Base-by-base conservation (phyloP, 306 rosid genomes). In the Dicorynia guianensis region DNA sequence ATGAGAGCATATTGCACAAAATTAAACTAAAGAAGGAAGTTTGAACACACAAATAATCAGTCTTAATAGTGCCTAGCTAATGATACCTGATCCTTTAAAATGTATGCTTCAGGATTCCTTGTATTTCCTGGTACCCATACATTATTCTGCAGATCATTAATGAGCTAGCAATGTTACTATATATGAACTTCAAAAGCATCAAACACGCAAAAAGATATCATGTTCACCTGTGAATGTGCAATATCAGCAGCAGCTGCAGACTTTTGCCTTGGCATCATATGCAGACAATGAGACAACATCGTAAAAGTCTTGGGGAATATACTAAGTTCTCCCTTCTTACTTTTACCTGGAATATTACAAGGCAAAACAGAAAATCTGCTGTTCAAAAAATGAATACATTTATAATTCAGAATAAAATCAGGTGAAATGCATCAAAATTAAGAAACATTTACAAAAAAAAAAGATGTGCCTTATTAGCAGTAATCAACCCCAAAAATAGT, bases 231-330 rank as follows among this genome's bases (percentile, higher is more conserved):
- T 83, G 77, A 48, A 81, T 72, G 87, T 66, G 86, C 79, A 85
- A 69, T 80, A 50, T 83, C 96, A 68, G 89, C 86, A 39, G 77
- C 89, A 52, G 87, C 81, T 1, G 74, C 91, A 58, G 89, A 74
- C 72, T 88, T 90, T 82, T 87, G 96, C 70, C 90, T 90, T 30
- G 98, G 96, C 93, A 93, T 70, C 98, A 90, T 93, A 78, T 90
- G 96, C 50, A 93, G 82, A 80, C 96, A 89, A 82, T 90, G 93
- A 53, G 96, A 90, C 67, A 93, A 84, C 67, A 84, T 85, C 33
- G 81, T 62, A 74, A 90, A 87, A 43, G 86, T 82, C 78, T 71
- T 86, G 46, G 95, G 96, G 65, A 93, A 93, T 63, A 93, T 88
- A 83, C 97, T 93, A 14, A 90, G 87, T 80, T 93, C 97, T 68